These are phyloP conservation scores for Coemansia sp. DNA, from an alignment of 192 early-diverging fungal species.

Conservation along the genomic window DNA sequence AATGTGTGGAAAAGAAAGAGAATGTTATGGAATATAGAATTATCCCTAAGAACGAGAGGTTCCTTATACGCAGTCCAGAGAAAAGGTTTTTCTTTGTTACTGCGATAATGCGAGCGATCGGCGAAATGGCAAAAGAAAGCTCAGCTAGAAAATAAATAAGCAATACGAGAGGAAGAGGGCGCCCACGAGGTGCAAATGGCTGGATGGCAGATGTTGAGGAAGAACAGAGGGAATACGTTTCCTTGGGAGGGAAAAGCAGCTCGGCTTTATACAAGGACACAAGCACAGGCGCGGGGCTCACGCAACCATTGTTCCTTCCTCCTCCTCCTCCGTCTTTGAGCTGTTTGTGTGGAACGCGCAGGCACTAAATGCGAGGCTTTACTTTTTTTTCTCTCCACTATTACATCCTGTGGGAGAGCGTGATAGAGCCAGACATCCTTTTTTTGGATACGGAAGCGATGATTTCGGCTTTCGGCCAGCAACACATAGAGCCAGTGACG, in stretches of 20 bases:
- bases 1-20: constrained; percentile 1
- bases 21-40: background rate
- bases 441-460: background rate
- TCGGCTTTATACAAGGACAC: background rate
- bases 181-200: background rate
- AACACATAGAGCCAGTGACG: background rate
- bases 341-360: background rate
- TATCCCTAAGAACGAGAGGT: no score
- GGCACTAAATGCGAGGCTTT: background rate
- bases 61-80: background rate
- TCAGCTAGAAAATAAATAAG: background rate
- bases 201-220: background rate
- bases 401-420: no score
- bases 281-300: background rate
- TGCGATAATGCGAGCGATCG: background rate
- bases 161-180: background rate
- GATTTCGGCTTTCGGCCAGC: background rate
- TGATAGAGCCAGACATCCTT: background rate
- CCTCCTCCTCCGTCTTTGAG: background rate
- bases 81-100: constrained; percentile 1
- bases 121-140: background rate
- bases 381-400: background rate
- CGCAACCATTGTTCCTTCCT: background rate
- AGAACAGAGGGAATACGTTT: background rate
- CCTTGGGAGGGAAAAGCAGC: background rate